These are phyloP conservation scores for Sarcomyxa edulis DNA, from an alignment of 768 basidiomycete species.

Conservation along the genomic window DNA sequence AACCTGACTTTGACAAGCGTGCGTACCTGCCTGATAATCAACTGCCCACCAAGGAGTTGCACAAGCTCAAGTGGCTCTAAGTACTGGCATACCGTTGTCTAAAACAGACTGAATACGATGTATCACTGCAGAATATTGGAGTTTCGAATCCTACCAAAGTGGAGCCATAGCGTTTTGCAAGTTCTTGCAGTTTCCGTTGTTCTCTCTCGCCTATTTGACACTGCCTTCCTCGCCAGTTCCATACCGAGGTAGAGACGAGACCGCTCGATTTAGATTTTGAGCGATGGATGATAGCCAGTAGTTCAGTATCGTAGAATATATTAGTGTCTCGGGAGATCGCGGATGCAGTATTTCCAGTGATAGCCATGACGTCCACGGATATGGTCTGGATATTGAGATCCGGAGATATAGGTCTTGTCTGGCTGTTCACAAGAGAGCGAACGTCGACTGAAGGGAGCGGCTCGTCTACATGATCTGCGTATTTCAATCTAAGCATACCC, in stretches of 20 bases:
- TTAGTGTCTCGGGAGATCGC: conserved; percentile 38
- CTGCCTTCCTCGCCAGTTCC: conserved; percentile 70
- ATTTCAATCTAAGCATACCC: neutral
- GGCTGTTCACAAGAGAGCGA: conserved; percentile 32
- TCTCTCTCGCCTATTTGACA: conserved; percentile 53
- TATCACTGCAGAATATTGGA: conserved; percentile 3
- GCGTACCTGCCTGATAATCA: conserved; percentile 72
- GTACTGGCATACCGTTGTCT: conserved; percentile 50
- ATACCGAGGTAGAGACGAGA: conserved; percentile 63
- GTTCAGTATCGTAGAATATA: conserved; percentile 72
- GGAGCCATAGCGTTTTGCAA: conserved; percentile 72
- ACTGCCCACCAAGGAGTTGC: conserved; percentile 55
- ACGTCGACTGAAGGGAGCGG: conserved; percentile 47
- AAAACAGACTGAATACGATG: conserved; percentile 1
- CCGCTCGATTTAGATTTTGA: conserved; percentile 60
- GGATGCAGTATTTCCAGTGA: conserved; percentile 46
- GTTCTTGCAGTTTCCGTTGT: conserved; percentile 59
- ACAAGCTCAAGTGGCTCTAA: conserved; percentile 64
- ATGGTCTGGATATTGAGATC: conserved; percentile 44
- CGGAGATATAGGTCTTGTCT: conserved; percentile 11
- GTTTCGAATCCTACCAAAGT: conserved; percentile 38
- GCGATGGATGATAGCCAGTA: conserved; percentile 64
- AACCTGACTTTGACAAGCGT: neutral
- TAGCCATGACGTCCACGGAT: conserved; percentile 67
- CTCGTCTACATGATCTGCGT: conserved; percentile 32